These are phyloP conservation scores for Vinca minor DNA, from an alignment of 257 asterid genomes.

Conservation along the genomic window DNA sequence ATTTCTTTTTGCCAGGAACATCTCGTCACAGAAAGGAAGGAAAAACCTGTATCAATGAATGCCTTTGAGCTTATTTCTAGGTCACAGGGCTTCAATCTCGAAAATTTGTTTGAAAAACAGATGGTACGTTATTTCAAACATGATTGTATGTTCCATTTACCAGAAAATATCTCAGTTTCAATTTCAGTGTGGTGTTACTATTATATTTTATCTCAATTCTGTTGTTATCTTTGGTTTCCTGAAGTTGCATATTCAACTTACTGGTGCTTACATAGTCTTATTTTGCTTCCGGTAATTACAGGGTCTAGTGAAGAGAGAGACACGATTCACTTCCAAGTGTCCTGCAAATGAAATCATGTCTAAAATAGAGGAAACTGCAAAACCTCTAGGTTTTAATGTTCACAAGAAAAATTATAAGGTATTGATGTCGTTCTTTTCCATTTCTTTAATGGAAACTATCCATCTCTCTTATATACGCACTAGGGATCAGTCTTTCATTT, in stretches of 20 bases:
- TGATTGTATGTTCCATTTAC: constrained; percentile 5
- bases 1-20: constrained; percentile 40
- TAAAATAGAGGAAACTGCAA: constrained; percentile 75
- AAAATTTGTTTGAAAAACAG: constrained; percentile 59
- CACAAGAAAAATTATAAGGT: constrained; percentile 71
- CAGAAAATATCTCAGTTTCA: constrained; percentile 6
- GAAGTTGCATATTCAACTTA: not conserved
- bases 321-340: constrained; percentile 57
- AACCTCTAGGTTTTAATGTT: constrained; percentile 72
- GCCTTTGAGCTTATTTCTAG: constrained; percentile 77
- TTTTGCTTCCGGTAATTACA: no score
- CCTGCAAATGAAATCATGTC: constrained; percentile 67
- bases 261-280: no score
- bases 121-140: constrained; percentile 27
- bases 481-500: no score
- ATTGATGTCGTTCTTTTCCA: not conserved
- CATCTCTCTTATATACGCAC: not conserved
- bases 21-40: constrained; percentile 60
- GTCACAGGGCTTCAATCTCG: constrained; percentile 71
- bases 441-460: no score
- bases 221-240: not conserved
- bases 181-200: not conserved
- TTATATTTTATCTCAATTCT: not conserved
- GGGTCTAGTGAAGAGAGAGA: constrained; percentile 62
- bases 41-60: constrained; percentile 76